Conservation (phyloP, 2,329 filamentous ascomycete genomes). For the Elsinoe arachidis region DNA sequence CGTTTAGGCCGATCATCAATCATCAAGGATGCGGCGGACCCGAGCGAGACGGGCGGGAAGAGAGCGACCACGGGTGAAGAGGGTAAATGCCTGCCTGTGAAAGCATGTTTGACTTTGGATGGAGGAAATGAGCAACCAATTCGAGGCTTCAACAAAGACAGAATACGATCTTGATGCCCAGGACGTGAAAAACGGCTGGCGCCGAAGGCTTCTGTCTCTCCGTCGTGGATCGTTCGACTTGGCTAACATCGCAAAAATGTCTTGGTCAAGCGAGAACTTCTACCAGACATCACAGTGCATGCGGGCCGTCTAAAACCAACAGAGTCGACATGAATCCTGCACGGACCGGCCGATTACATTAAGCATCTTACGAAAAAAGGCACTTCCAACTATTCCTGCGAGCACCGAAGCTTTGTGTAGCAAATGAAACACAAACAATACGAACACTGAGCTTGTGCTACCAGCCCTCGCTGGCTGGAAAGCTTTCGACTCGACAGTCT, state of each 20-base stretch:
- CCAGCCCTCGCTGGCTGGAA: neutral
- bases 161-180: neutral
- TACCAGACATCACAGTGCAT: too few species aligned
- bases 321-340: neutral
- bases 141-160: neutral
- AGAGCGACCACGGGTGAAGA: neutral
- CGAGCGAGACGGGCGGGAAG: neutral
- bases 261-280: neutral
- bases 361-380: neutral
- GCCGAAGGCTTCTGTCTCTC: neutral
- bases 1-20: neutral
- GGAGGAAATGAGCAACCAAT: neutral
- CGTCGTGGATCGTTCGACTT: conserved; percentile 2
- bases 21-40: neutral
- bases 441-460: neutral
- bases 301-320: too few species aligned
- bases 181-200: neutral
- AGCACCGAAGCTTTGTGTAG: neutral
- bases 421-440: neutral
- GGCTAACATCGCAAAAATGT: neutral
- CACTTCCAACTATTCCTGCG: neutral
- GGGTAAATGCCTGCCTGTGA: neutral
- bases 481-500: too few species aligned
- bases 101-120: neutral
- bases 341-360: neutral